phyloP scores from a whole-genome alignment of 805 yeast species.

The Metschnikowia kofuensis region DNA sequence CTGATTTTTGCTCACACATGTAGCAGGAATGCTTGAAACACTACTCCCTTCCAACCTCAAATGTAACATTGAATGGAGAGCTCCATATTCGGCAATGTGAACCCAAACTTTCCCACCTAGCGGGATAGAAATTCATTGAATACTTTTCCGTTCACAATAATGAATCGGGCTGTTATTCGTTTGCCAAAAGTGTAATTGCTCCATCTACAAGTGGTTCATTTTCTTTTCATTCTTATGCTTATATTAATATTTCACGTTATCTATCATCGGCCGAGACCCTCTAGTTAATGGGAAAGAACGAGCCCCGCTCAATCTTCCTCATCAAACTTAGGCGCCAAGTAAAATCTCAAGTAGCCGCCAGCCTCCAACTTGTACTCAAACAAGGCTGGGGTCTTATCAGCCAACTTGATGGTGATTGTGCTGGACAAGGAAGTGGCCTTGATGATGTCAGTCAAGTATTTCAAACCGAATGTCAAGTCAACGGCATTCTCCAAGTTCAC shows the following conservation, averaged over 20 bases:
- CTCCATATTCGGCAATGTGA: no score
- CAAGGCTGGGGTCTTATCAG: constrained; percentile 89
- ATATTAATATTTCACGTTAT: background rate
- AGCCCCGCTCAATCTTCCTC: constrained; percentile 58
- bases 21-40: no score
- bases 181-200: no score
- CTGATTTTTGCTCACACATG: no score
- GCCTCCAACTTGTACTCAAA: constrained; percentile 84
- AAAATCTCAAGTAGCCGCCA: constrained; percentile 91
- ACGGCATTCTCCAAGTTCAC: constrained; percentile 85
- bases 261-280: background rate
- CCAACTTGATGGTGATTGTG: constrained; percentile 78
- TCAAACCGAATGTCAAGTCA: constrained; percentile 84
- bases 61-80: no score
- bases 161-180: no score
- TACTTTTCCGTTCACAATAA: no score
- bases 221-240: no score
- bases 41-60: no score
- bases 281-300: background rate
- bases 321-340: constrained; percentile 96
- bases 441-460: constrained; percentile 86
- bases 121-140: no score
- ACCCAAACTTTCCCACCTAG: no score
- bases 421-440: constrained; percentile 81
- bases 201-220: no score